phyloP scores from a whole-genome alignment of 2,329 filamentous ascomycete species.

The Apiospora arundinis region DNA sequence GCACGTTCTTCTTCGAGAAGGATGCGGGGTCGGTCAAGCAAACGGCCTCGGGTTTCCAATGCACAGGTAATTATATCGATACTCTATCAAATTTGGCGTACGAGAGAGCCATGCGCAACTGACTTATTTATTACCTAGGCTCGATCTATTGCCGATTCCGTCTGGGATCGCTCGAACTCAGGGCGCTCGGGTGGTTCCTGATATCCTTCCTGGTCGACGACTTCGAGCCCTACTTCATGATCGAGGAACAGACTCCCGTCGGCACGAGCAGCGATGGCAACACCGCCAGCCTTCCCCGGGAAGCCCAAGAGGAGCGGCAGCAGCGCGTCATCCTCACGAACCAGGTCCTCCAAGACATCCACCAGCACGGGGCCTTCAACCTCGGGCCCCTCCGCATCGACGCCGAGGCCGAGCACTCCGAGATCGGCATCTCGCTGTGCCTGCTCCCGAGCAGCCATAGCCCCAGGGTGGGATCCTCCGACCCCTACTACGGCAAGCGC shows the following conservation, averaged over 20 bases:
- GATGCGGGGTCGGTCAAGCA: slow-evolving; percentile 37
- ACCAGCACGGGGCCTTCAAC: slow-evolving; percentile 39
- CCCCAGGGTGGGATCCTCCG: slow-evolving; percentile 22
- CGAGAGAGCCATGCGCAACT: background rate
- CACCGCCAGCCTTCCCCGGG: background rate
- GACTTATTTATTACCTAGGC: no score
- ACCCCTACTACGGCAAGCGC: background rate
- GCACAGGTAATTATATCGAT: slow-evolving; percentile 38
- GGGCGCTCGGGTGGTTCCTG: slow-evolving; percentile 40
- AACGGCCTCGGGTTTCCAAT: slow-evolving; percentile 36
- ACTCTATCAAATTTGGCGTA: no score
- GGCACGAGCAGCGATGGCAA: background rate
- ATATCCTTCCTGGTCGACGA: slow-evolving; percentile 39
- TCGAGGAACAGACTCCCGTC: slow-evolving; percentile 32
- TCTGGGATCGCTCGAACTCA: slow-evolving; percentile 36
- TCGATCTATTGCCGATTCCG: slow-evolving; percentile 40
- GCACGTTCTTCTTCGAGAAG: slow-evolving; percentile 43
- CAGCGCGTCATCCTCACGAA: slow-evolving; percentile 36
- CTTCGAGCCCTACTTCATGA: slow-evolving; percentile 41
- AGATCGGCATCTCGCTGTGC: slow-evolving; percentile 37
- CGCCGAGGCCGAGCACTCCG: slow-evolving; percentile 32
- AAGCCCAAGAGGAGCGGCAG: slow-evolving; percentile 28
- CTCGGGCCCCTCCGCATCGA: slow-evolving; percentile 36
- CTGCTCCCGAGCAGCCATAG: slow-evolving; percentile 32
- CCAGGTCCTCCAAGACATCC: slow-evolving; percentile 39